Conservation (phyloP, 148 eudicot species). For the Fagopyrum esculentum region DNA sequence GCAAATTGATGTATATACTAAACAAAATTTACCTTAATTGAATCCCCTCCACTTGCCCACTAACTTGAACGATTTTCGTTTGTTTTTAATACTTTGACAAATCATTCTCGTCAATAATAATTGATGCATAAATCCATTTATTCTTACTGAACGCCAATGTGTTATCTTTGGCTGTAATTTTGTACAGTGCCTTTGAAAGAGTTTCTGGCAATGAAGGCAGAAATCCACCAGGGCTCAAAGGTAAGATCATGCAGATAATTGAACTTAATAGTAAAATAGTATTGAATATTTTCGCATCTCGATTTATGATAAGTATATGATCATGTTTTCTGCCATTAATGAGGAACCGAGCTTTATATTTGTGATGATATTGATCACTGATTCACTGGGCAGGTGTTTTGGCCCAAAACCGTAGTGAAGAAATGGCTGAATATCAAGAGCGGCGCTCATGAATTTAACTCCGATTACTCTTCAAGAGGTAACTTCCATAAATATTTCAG, state of each 20-base stretch:
- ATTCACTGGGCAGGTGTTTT: slow-evolving; percentile 18
- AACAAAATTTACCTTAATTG: not conserved
- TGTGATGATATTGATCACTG: not conserved
- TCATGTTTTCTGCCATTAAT: not conserved
- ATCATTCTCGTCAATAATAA: not conserved
- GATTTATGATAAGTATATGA: too few species aligned
- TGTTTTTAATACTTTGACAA: not conserved
- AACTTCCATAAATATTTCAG: not conserved
- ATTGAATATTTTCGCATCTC: not conserved
- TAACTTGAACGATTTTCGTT: not conserved
- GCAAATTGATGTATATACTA: not conserved
- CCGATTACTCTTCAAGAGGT: slow-evolving; percentile 40
- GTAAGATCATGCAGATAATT: not conserved
- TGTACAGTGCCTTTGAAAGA: not conserved
- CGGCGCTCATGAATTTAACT: slow-evolving; percentile 36
- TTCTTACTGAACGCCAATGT: not conserved
- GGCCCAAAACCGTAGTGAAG: slow-evolving; percentile 52
- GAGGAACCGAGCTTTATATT: not conserved
- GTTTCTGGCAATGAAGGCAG: not conserved
- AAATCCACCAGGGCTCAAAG: not conserved
- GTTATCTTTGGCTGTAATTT: not conserved
- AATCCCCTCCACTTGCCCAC: slow-evolving; percentile 7
- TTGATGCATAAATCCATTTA: not conserved
- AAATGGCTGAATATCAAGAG: slow-evolving; percentile 55
- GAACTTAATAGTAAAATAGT: not conserved